Base-by-base conservation (phyloP, 768 basidiomycete species). In the Termitomyces sp. region DNA sequence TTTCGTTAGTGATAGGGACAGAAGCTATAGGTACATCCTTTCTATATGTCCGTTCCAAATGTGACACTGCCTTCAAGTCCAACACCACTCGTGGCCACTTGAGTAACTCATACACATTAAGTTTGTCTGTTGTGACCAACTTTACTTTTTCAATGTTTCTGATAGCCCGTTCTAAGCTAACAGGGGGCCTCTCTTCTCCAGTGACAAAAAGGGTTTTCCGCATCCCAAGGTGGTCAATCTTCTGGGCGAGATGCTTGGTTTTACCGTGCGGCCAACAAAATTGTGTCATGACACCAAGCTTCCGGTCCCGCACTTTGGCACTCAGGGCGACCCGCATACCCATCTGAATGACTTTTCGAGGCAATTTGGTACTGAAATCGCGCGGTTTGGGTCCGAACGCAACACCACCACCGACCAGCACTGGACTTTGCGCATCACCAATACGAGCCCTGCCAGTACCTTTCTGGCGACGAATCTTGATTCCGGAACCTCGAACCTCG, bases 321-420 rank as follows among this genome's bases (percentile, higher is more conserved):
- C 92, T 93, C 45, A 98, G 72, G 2, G 93, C 95, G 51, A 95
- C 88, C 22, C 91, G 83, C 85, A 98, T 87, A 10, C 95, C 96
- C 86, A 98, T 90, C 65, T 91, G 79, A 42, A 93, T 82, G 63
- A 97, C 90, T 74, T 98, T 98, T 62, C 92, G 83, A n/a, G 92
- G 91, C 37, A 99, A 82, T 62, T 91, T 89, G 20, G 93, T 94
- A 65, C 89, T 86, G 72, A 95, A 98, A 70, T 97, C 91, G 49
- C 94, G 84, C 3, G 94, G 92, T 68, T 92, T 89, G 0, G 93
- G 93, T 32, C 94, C 94, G 60, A 94, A 95, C 6, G 93, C 93
- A 40, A 90, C 83, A 64, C 96, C 97, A 73, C 97, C 97, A 34
- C 96, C 96, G 33, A 87, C 80, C 55, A 88, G 82, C 82, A 93